phyloP scores from a whole-genome alignment of 257 asterid genomes.

The Craterostigma plantagineum region DNA sequence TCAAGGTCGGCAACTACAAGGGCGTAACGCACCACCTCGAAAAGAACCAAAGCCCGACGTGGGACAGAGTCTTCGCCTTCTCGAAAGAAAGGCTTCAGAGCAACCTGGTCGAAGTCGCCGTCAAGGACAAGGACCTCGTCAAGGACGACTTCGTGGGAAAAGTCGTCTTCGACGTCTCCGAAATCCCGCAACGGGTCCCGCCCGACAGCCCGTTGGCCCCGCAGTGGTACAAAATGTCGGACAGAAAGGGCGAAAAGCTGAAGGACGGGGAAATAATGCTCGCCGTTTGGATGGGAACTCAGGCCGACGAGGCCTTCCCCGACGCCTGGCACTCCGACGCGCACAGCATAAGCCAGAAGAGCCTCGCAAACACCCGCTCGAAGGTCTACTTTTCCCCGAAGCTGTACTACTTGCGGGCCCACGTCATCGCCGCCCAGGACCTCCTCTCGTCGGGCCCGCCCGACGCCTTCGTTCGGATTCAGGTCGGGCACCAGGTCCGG shows the following conservation, averaged over 20 bases:
- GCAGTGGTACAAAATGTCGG: slow-evolving; percentile 39
- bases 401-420: slow-evolving; percentile 33
- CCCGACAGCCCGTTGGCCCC: slow-evolving; percentile 66
- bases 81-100: slow-evolving; percentile 39
- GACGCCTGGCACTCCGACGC: slow-evolving; percentile 61
- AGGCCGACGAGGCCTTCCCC: slow-evolving; percentile 48
- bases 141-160: slow-evolving; percentile 25
- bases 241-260: slow-evolving; percentile 24
- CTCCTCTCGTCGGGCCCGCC: slow-evolving; percentile 25
- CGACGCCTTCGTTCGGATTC: slow-evolving; percentile 22
- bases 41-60: slow-evolving; percentile 37
- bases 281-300: slow-evolving; percentile 65
- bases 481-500: slow-evolving; percentile 42
- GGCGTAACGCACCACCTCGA: slow-evolving; percentile 44
- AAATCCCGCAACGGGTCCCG: slow-evolving; percentile 40
- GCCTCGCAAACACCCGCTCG: slow-evolving; percentile 23
- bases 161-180: slow-evolving; percentile 29
- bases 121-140: slow-evolving; percentile 42
- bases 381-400: slow-evolving; percentile 48
- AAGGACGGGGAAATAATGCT: slow-evolving; percentile 44
- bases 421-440: slow-evolving; percentile 47
- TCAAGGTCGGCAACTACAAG: slow-evolving; percentile 41
- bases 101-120: slow-evolving; percentile 27
- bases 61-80: slow-evolving; percentile 36
- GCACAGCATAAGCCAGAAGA: slow-evolving; percentile 24